phyloP scores from a whole-genome alignment of 2,329 filamentous ascomycete genomes.

The Cercospora janseana region DNA sequence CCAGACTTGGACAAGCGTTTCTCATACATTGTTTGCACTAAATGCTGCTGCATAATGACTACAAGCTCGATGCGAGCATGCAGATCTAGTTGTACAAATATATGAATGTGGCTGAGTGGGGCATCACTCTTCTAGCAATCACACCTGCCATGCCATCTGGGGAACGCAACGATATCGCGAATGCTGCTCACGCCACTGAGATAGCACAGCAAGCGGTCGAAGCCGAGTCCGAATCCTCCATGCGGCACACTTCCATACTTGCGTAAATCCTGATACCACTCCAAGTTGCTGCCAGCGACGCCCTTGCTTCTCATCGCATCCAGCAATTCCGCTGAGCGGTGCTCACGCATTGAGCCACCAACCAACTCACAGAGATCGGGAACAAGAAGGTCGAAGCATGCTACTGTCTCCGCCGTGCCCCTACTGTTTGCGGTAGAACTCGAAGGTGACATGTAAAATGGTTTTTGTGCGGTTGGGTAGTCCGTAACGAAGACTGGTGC shows the following conservation, averaged over 20 bases:
- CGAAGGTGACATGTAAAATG: constrained; percentile 80
- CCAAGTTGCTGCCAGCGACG: constrained; percentile 52
- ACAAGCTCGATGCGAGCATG: too few relatives aligned
- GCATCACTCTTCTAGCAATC: too few relatives aligned
- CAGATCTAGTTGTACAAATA: too few relatives aligned
- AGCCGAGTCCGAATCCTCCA: constrained; percentile 86
- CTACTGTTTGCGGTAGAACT: constrained; percentile 19
- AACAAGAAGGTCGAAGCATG: constrained; percentile 87
- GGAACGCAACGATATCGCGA: constrained; percentile 82
- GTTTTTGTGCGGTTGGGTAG: constrained; percentile 85
- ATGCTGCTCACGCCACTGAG: constrained; percentile 77
- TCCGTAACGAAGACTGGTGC: constrained; percentile 85
- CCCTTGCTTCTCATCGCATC: constrained; percentile 69
- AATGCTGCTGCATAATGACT: too few relatives aligned
- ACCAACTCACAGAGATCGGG: constrained; percentile 83
- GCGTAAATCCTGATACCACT: constrained; percentile 86
- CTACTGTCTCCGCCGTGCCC: constrained; percentile 58
- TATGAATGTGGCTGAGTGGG: too few relatives aligned
- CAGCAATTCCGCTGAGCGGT: constrained; percentile 66
- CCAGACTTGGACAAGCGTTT: too few relatives aligned
- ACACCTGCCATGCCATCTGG: constrained; percentile 61
- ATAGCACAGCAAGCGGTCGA: constrained; percentile 83
- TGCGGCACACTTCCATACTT: constrained; percentile 90
- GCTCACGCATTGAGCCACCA: constrained; percentile 85
- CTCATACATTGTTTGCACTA: too few relatives aligned